Conservation (phyloP, 2,329 filamentous ascomycete genomes). For the Ilyonectria mors-panacis region DNA sequence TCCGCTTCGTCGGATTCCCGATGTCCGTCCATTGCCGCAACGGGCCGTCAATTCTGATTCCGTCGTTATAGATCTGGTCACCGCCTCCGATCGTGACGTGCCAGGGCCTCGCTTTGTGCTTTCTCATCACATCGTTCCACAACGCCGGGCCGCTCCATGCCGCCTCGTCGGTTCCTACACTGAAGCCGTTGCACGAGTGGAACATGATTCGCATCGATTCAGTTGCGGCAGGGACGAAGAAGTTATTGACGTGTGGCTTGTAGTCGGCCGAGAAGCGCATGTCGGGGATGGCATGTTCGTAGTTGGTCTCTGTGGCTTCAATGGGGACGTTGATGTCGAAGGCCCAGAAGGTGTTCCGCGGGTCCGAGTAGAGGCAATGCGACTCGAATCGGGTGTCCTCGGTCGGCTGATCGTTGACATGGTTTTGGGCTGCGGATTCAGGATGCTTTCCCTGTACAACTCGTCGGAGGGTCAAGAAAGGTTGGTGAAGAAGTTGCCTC, state of each 20-base stretch:
- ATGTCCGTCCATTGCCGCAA: slow-evolving; percentile 87
- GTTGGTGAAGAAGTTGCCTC: slow-evolving; percentile 68
- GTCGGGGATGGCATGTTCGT: slow-evolving; percentile 82
- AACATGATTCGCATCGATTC: slow-evolving; percentile 99
- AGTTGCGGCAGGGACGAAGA: slow-evolving; percentile 86
- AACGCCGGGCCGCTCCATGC: slow-evolving; percentile 92
- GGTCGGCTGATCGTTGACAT: slow-evolving; percentile 52
- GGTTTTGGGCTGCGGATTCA: slow-evolving; percentile 45
- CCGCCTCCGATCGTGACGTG: slow-evolving; percentile 97
- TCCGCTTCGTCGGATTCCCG: slow-evolving; percentile 85
- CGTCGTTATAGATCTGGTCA: slow-evolving; percentile 96
- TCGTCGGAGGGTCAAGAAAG: slow-evolving; percentile 71
- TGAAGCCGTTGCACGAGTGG: slow-evolving; percentile 98
- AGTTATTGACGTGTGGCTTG: slow-evolving; percentile 74
- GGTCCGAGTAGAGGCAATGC: slow-evolving; percentile 75
- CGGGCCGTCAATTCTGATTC: slow-evolving; percentile 85
- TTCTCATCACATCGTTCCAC: slow-evolving; percentile 94
- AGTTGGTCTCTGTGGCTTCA: slow-evolving; percentile 77
- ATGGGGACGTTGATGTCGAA: slow-evolving; percentile 89
- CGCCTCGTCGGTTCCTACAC: slow-evolving; percentile 86
- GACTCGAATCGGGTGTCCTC: slow-evolving; percentile 59
- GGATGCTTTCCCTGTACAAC: slow-evolving; percentile 48
- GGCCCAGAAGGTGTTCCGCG: slow-evolving; percentile 88
- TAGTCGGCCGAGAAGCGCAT: slow-evolving; percentile 72
- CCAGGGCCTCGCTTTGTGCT: slow-evolving; percentile 84